Evolutionary conservation across 1,284 basidiomycete genomes (phyloP).

Genomic region (Leccinum fuscescens): DNA sequence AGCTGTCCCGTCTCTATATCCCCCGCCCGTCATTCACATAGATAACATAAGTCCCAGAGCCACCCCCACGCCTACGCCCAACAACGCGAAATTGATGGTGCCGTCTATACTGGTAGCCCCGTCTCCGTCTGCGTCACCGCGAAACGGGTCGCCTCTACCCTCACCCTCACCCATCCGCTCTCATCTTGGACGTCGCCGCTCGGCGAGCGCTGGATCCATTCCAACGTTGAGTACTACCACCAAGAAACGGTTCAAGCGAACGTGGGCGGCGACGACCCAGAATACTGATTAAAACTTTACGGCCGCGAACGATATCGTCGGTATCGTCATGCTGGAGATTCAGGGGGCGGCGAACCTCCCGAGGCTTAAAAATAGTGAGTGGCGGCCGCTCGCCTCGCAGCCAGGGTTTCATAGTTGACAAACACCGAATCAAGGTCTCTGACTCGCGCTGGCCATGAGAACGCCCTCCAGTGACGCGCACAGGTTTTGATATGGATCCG

Average conservation of each 20-base stretch:
- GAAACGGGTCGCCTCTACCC: conserved; percentile 13
- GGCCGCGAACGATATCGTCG: conserved; percentile 76
- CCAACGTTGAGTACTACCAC: conserved; percentile 20
- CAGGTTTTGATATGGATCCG: conserved; percentile 95
- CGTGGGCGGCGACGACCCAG: conserved; percentile 29
- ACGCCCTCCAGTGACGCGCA: conserved; percentile 63
- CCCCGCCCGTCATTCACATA: conserved; percentile 26
- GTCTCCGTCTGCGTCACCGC: conserved; percentile 2
- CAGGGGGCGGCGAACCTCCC: conserved; percentile 80
- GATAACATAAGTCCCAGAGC: conserved; percentile 12
- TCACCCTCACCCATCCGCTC: conserved; percentile 21
- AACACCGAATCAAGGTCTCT: not conserved
- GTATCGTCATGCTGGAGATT: conserved; percentile 87
- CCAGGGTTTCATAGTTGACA: conserved; percentile 9
- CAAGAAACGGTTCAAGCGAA: conserved; percentile 32
- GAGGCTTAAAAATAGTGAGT: conserved; percentile 81
- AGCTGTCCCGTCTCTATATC: conserved; percentile 29
- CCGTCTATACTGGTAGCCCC: conserved; percentile 15
- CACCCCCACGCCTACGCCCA: conserved; percentile 28
- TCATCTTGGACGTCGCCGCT: conserved; percentile 31
- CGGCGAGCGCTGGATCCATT: conserved; percentile 31
- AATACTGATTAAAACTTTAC: conserved; percentile 64
- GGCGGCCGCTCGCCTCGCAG: not conserved
- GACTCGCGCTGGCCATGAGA: not conserved
- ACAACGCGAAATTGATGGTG: conserved; percentile 1